phyloP scores from a whole-genome alignment of 1,284 basidiomycete genomes.

The Fomitiporia mediterranea region DNA sequence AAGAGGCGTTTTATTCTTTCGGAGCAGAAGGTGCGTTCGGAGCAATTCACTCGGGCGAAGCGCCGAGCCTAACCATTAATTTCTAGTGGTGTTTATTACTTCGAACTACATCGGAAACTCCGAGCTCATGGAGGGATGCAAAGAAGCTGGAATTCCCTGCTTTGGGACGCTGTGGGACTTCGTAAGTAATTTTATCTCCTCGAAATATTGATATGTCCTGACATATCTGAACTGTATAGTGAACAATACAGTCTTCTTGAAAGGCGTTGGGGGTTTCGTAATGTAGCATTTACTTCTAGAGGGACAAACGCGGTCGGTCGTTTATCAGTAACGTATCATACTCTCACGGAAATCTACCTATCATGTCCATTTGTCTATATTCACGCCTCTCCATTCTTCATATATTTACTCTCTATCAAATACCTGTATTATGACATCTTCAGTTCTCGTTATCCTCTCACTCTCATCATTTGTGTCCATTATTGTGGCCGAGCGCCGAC shows the following conservation, averaged over 20 bases:
- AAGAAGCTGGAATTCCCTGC: slow-evolving; percentile 62
- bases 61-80: slow-evolving; percentile 16
- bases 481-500: neutral
- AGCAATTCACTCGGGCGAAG: neutral
- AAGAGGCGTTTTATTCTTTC: slow-evolving; percentile 61
- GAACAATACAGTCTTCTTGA: neutral
- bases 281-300: slow-evolving; percentile 11
- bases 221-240: neutral
- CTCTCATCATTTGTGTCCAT: neutral
- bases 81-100: slow-evolving; percentile 68
- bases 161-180: slow-evolving; percentile 74
- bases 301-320: slow-evolving; percentile 8
- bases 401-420: neutral
- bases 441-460: neutral
- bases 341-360: slow-evolving; percentile 5
- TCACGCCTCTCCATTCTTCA: slow-evolving; percentile 1
- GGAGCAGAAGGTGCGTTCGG: slow-evolving; percentile 57
- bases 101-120: slow-evolving; percentile 69
- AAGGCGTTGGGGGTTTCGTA: neutral
- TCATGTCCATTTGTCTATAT: slow-evolving; percentile 17
- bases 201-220: neutral
- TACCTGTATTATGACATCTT: neutral
- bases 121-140: slow-evolving; percentile 76
- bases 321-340: slow-evolving; percentile 9
- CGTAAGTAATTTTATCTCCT: slow-evolving; percentile 35